Conservation (phyloP, 1,284 basidiomycete genomes). For the Boletus mariae region DNA sequence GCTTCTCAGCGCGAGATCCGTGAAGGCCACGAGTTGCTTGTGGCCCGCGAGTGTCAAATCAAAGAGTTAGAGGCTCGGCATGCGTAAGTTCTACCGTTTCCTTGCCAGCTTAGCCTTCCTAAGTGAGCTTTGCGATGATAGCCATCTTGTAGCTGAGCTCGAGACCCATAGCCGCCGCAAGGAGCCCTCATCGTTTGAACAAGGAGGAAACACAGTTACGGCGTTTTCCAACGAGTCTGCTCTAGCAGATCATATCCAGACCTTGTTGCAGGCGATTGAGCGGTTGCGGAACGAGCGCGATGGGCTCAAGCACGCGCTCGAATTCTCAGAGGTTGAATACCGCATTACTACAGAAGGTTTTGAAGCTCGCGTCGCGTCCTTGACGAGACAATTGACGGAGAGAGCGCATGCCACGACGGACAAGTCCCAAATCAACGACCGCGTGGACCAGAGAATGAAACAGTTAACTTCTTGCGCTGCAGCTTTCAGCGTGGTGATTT, state of each 20-base stretch:
- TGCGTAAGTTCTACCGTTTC: conserved; percentile 16
- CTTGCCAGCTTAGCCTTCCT: not conserved
- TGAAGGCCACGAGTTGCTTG: conserved; percentile 10
- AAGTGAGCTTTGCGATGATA: conserved; percentile 9
- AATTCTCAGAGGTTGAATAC: conserved; percentile 71
- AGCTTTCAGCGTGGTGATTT: conserved; percentile 37
- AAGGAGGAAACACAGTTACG: not conserved
- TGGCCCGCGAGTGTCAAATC: conserved; percentile 21
- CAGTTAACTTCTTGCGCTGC: conserved; percentile 31
- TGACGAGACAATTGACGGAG: conserved; percentile 27
- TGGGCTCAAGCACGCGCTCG: conserved; percentile 57
- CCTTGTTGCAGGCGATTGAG: conserved; percentile 57
- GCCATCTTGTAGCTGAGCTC: conserved; percentile 22
- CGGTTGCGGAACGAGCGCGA: conserved; percentile 72
- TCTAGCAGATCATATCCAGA: conserved; percentile 43
- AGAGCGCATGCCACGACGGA: not conserved
- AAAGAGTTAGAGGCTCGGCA: conserved; percentile 20
- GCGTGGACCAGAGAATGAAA: conserved; percentile 22
- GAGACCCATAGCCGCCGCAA: conserved; percentile 3
- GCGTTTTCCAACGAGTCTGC: conserved; percentile 32
- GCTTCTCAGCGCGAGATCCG: conserved; percentile 15
- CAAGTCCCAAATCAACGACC: not conserved
- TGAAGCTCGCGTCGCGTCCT: conserved; percentile 34
- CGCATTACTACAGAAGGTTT: conserved; percentile 63
- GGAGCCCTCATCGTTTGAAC: not conserved